phyloP scores from a whole-genome alignment of 176 grass and related monocot genomes.

The bread wheat (Triticum aestivum) region DNA sequence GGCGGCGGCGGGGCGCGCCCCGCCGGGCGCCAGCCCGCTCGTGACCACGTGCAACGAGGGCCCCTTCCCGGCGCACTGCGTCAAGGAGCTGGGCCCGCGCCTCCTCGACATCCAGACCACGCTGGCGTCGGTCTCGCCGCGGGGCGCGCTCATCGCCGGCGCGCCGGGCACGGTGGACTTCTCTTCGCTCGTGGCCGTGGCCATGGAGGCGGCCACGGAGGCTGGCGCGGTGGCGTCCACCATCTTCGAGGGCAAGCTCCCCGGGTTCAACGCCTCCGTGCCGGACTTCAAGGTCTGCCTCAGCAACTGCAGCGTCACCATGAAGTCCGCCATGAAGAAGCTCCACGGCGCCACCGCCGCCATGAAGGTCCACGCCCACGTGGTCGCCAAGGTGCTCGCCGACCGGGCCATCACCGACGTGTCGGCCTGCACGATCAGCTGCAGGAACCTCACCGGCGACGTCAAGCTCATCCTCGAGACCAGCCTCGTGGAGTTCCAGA shows the following conservation, averaged over 20 bases:
- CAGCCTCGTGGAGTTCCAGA: constrained; percentile 45
- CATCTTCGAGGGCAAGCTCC: constrained; percentile 44
- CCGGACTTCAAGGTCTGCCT: constrained; percentile 37
- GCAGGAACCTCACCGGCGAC: constrained; percentile 38
- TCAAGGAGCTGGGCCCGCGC: constrained; percentile 35
- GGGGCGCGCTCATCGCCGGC: constrained; percentile 33
- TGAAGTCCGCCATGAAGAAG: constrained; percentile 49
- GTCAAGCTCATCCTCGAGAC: constrained; percentile 33
- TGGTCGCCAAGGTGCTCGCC: constrained; percentile 36
- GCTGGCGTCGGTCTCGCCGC: constrained; percentile 23
- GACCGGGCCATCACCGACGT: constrained; percentile 28
- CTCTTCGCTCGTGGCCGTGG: constrained; percentile 28
- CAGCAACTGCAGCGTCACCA: constrained; percentile 45
- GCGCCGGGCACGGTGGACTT: constrained; percentile 41
- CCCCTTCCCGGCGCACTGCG: constrained; percentile 30
- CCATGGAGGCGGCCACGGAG: constrained; percentile 38
- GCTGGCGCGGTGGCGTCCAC: constrained; percentile 21
- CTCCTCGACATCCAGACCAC: constrained; percentile 35
- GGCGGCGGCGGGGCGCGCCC: background rate
- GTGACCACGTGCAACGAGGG: constrained; percentile 1
- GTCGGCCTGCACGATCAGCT: constrained; percentile 21
- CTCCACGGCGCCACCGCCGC: constrained; percentile 46
- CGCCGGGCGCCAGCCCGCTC: constrained; percentile 24
- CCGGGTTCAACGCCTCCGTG: constrained; percentile 32
- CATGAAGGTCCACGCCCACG: background rate